Base-by-base conservation (phyloP, 805 yeast species). In the Myxozyma neglecta region DNA sequence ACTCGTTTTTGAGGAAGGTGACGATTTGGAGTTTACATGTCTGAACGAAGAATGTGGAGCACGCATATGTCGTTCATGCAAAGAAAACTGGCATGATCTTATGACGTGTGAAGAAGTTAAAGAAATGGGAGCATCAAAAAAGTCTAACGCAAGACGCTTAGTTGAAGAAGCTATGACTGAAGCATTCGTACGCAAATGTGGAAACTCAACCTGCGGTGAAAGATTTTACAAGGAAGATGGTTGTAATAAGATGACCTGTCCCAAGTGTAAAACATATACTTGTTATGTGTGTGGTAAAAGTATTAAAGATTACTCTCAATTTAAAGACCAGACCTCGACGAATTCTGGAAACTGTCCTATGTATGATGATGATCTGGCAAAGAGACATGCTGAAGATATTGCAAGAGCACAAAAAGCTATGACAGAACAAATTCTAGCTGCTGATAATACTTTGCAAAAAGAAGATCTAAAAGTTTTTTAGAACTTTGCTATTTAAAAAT, bases 1-100 rank as follows among this genome's bases (percentile, higher is more conserved):
- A 7, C 79, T 83, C 66, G 80, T 85, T 18, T 86, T 83, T 70
- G 75, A 83, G 57, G 82, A 80, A 65, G 80, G 84, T 0, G 79
- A 79, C 59, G 87, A 87, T 2, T 80, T 80, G 53, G 82, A 83
- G 10, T 39, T 16, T 14, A 39, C n/a, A n/a, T 42, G 46, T 20
- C 16, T 13, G 10, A 42, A 42, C 46, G 46, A 42, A 42, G 20
- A 42, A 16, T 42, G 46, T 20, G n/a, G 9, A 5, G 18, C 10
- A 13, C 10, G 2, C 11, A n/a, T 20, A 3, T 42, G 46, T 42
- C 16, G 16, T 8, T n/a, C 3, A 42, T 42, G 46, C 46, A 42
- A 42, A 42, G 46, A 42, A 20, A 5, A 8, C 46, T 13, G 24
- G n/a, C 46, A 42, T 42, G 10, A 13, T 2, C 20, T 20, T 16